Base-by-base conservation (phyloP, 2,329 filamentous ascomycete species). In the Exophiala phaeomuriformis region DNA sequence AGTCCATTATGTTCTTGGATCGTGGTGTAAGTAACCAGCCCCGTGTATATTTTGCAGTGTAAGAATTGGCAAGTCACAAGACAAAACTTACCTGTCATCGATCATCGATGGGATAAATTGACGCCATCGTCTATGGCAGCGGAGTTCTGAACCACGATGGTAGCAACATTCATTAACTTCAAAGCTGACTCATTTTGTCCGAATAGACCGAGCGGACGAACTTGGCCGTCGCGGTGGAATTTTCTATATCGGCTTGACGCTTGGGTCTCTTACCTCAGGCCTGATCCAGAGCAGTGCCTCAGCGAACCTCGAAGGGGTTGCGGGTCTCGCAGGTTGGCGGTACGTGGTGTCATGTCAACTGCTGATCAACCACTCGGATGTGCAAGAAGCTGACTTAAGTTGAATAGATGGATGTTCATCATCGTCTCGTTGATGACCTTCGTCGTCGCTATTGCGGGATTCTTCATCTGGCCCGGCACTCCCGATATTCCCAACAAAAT, bases 221-320 rank as follows among this genome's bases (percentile, higher is more conserved):
- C 59, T 69, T 29, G 67, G 65, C 0, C 69, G 68, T 31, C 64
- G 67, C 9, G 66, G 61, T n/a, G 67, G 64, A 2, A 64, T 69
- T 29, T 69, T 69, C 51, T 67, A 65, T 2, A 65, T 65, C 0
- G 67, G 64, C 0, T 65, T 65, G 3, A 59, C 67, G 12, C 66
- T 66, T 0, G 67, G 66, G 0, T 66, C 64, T 5, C 78, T 81
- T 75, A 75, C 80, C 46, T 77, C 75, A 10, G 78, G 78, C 1
- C 80, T 79, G 53, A 68, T 81, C 0, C 77, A 79, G 66, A 73
- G 77, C 0, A 77, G 74, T 0, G 75, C 75, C 0, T 78, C 79
- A 62, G 74, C 74, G 27, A 75, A 74, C 29, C 68, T 81, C 0
- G 75, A 75, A 9, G 77, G 77, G 0, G 67, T 73, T 0, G 63